Conservation (phyloP, 2,329 filamentous ascomycete species). For the Pleurostoma richardsiae region DNA sequence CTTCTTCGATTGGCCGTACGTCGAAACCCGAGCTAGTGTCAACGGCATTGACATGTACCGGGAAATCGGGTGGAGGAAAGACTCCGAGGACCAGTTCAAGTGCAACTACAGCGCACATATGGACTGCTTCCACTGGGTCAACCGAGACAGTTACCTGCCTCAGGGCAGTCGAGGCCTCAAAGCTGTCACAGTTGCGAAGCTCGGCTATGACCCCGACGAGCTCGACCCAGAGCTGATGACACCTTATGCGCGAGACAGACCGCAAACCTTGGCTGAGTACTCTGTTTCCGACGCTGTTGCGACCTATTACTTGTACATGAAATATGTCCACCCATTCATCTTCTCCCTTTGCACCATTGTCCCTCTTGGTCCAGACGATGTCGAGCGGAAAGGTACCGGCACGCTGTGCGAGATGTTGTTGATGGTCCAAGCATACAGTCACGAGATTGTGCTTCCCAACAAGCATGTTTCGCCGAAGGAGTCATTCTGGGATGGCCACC, state of each 20-base stretch:
- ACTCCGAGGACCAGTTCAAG: conserved; percentile 93
- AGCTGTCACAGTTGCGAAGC: conserved; percentile 94
- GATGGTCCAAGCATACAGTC: conserved; percentile 96
- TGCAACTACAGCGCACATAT: conserved; percentile 96
- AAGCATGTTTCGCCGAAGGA: conserved; percentile 91
- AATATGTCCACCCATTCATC: conserved; percentile 99
- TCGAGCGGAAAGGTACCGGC: conserved; percentile 90
- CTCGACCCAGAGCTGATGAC: conserved; percentile 98
- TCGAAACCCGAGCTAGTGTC: conserved; percentile 87
- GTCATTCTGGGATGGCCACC: conserved; percentile 92
- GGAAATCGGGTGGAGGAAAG: conserved; percentile 95
- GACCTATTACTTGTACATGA: conserved; percentile 99
- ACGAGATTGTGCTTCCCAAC: conserved; percentile 89
- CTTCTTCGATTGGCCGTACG: conserved; percentile 99
- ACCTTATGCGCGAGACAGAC: conserved; percentile 80
- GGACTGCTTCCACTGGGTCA: conserved; percentile 99
- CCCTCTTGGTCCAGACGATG: conserved; percentile 87
- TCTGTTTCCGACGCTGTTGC: conserved; percentile 98
- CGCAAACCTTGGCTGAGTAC: conserved; percentile 93
- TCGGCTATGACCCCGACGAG: conserved; percentile 97
- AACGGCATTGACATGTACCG: conserved; percentile 99
- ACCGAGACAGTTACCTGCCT: conserved; percentile 94
- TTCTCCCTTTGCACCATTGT: conserved; percentile 98
- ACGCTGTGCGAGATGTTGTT: conserved; percentile 99
- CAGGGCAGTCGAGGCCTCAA: conserved; percentile 97